These are phyloP conservation scores for Candida incommunis DNA, from an alignment of 805 yeast genomes.

Conservation along the genomic window DNA sequence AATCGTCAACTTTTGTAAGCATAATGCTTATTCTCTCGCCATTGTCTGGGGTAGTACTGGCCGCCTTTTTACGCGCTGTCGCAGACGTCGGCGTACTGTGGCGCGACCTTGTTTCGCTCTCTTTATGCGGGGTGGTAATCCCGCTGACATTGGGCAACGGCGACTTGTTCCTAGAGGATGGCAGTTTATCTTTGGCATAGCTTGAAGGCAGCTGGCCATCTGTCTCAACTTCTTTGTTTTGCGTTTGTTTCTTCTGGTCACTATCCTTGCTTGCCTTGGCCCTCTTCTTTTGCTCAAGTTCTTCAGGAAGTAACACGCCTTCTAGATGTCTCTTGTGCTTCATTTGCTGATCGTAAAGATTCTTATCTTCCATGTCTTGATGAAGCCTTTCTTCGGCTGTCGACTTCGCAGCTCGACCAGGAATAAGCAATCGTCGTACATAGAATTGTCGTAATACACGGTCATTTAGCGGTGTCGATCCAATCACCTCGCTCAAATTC, in stretches of 20 bases:
- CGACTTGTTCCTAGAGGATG: not conserved
- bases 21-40: conserved; percentile 6
- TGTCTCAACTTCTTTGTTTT: conserved; percentile 2
- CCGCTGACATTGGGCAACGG: not conserved
- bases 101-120: not conserved
- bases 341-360: conserved; percentile 43
- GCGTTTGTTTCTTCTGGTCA: conserved; percentile 4
- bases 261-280: conserved; percentile 15
- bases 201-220: too few relatives aligned
- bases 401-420: conserved; percentile 36
- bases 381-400: conserved; percentile 56
- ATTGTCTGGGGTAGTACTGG: not conserved
- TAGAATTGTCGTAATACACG: conserved; percentile 29
- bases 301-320: conserved; percentile 21
- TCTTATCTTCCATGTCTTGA: conserved; percentile 53
- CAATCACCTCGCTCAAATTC: conserved; percentile 34
- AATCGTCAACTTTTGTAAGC: conserved; percentile 16
- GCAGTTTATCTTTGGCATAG: not conserved
- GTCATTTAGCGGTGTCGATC: conserved; percentile 33
- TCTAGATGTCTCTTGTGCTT: conserved; percentile 36
- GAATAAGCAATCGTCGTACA: conserved; percentile 9
- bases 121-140: not conserved
- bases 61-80: not conserved
- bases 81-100: conserved; percentile 4
- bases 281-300: conserved; percentile 17